Base-by-base conservation (phyloP, 441 rosid genomes). In the Raphanus hybrid region DNA sequence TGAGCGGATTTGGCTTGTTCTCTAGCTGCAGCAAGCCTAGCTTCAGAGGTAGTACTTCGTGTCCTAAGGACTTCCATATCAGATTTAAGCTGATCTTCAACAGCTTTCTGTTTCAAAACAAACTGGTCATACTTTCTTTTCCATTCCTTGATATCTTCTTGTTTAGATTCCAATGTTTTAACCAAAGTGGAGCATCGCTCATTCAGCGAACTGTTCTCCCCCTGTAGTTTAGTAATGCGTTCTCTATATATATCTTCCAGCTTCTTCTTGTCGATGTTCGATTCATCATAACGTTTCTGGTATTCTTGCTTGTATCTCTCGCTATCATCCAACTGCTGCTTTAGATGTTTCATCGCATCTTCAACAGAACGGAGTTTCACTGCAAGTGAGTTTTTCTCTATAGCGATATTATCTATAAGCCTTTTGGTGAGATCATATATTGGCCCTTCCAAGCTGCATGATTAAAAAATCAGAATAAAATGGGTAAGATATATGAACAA, bases 11-110 rank as follows among this genome's bases (percentile, higher is more conserved):
- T 84, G 55, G 89, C 87, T 77, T 92, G 98, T 79, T 96, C 99
- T 84, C 82, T 87, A 58, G 98, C 95, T 81, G 99, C 99, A 84
- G 92, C 95, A 55, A 96, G 80, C 80, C 98, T 92, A 72, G 98
- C 97, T 78, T 96, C 99, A 73, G 99, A 87, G 74, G 98, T 96
- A 83, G 92, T 89, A 76, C 88, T 91, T 43, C 98, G 81, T 5
- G 98, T 89, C 83, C 84, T 91, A 69, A 96, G 92, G 73, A 86
- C 84, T 65, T 87, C 88, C 78, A 92, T 85, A 83, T 96, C 98
- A 20, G 98, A 90, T 84, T 58, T 69, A 39, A 82, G 78, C 82
- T 91, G 93, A 78, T 91, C 95, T 75, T 90, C 95, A 80, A 81
- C 86, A 62, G 96, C 96, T 85, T 87, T 96, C 85, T 90, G 93